Evolutionary conservation across 78 protist species (phyloP), one percentile per base, ranked within the genome.

Genomic region (Speleostelium caveatum): DNA sequence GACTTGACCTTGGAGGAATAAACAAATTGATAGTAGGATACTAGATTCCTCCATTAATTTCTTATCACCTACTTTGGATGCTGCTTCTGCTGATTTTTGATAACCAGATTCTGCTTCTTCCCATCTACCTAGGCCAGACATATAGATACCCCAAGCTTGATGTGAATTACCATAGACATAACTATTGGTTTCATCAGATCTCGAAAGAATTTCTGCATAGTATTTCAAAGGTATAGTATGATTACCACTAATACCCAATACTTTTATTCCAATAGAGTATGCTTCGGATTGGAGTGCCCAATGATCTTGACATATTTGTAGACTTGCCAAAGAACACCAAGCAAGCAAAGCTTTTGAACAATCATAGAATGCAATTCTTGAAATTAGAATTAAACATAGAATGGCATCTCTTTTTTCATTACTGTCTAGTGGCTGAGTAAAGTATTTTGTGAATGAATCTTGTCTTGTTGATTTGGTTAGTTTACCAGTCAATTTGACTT

Each of bases 101-200:
- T 21, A 83, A 12, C 73, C 91, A 17, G 59, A 16, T 60, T 83
- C 91, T 0, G 91, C 91, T 33, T 83, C 91, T 0, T 49, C 67
- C 91, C 91, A 83, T 45, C 72, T 39, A 58, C 79, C 79, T 3
- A 41, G 55, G 22, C 91, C 91, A 0, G 79, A 12, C 78, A 69
- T 69, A 53, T 45, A 60, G 14, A 69, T 83, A 42, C 91, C 91
- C 91, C 91, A 83, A 36, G 79, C 26, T 60, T 83, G 91, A 83
- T 83, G 91, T 21, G 78, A 68, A 45, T 83, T 83, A 22, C 91
- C 91, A 83, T 60, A 83, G 7, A 83, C 91, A 33, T 68, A 83
- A 2, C 73, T 60, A 83, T 83, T 83, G 22, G 91, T 83, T 45
- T 83, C 78, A 56, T 69, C 73, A 28, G 75, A 68, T 30, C 73